Base-by-base conservation (phyloP, 1,284 basidiomycete genomes). In the Papiliotrema nemorosa region DNA sequence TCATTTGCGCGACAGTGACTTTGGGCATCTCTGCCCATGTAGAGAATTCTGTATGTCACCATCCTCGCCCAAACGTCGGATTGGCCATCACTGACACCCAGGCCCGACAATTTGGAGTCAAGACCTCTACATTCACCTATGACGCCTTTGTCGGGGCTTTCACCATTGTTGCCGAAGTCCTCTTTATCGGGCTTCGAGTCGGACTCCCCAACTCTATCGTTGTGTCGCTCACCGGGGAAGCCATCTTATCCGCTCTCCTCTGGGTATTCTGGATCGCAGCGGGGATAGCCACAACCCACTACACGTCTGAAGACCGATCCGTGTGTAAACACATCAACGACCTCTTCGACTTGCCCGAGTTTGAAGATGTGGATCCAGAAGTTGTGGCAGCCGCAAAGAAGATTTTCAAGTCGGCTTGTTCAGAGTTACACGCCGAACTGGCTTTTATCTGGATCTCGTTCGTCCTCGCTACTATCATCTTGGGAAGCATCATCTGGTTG, bases 21-120 rank as follows among this genome's bases (percentile, higher is more conserved):
- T 57, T 69, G 3, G 67, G 56, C 22, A 62, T 65, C 18, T 63
- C 60, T 6, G 59, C 56, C n/a, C 58, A 65, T 47, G 58, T 65
- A 3, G 63, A 65, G 41, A 49, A 54, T 24, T 49, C 52, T 13
- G 63, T 64, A 46, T 53, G 63, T 55, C 9, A 44, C 41, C 7
- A 14, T 40, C 26, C 47, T 47, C 24, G 20, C 40, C 12, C 9
- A 29, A 25, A 21, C 29, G 2, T 41, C 29, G 36, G 18, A 33
- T 24, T 6, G 12, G 6, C 14, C n/a, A 33, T 13, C 7, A 14
- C 46, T 44, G 18, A 41, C 22, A 10, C n/a, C 5, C 47, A 62
- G 63, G 54, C 52, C 38, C 55, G 63, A 10, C 45, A 47, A 12
- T 50, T 62, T 36, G 59, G 57, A 6, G 37, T 57, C 39, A 53